Evolutionary conservation across 306 rosid genomes (phyloP).

Genomic region (Lagenaria siceraria): DNA sequence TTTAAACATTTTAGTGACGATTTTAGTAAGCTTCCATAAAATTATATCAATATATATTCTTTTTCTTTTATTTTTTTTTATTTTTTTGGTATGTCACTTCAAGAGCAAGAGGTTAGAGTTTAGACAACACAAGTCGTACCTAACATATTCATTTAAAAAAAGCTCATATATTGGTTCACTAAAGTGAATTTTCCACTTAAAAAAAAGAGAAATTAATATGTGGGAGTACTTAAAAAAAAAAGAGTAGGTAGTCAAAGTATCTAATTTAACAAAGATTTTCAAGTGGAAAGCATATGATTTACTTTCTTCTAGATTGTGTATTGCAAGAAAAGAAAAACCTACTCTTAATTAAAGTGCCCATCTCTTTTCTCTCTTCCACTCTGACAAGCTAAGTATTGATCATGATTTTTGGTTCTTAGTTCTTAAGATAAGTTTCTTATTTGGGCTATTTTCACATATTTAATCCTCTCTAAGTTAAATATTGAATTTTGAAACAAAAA

Average conservation of each 20-base stretch:
- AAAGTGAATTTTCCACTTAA: background rate
- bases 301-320: no score
- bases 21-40: background rate
- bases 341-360: background rate
- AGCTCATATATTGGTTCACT: background rate
- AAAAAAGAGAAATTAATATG: no score
- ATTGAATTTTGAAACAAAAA: no score
- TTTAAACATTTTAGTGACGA: background rate
- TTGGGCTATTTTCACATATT: background rate
- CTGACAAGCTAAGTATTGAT: no score
- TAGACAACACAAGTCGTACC: no score
- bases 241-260: no score
- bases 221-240: background rate
- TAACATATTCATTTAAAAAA: no score
- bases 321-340: no score
- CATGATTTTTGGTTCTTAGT: background rate
- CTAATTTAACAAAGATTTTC: background rate
- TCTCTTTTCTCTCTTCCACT: background rate
- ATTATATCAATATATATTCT: background rate
- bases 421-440: background rate
- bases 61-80: background rate
- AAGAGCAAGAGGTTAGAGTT: no score
- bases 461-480: background rate
- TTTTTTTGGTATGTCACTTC: background rate
- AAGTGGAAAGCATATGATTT: background rate